Conservation (phyloP, 2,329 filamentous ascomycete genomes). For the Emericellopsis cladophorae region DNA sequence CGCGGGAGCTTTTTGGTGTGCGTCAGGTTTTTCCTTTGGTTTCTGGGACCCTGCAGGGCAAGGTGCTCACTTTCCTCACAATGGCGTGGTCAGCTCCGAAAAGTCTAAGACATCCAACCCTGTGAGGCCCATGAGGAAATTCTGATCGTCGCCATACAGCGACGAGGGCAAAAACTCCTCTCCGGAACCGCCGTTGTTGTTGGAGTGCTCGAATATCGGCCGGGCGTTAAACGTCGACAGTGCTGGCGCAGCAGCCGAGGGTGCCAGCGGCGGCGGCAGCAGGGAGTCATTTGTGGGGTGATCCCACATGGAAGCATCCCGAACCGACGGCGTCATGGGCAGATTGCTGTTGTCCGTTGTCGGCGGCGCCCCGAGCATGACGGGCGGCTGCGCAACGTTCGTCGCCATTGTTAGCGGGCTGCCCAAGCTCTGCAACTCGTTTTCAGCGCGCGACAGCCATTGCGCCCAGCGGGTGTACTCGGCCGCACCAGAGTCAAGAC, state of each 20-base stretch:
- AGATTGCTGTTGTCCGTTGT: neutral
- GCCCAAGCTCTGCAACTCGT: neutral
- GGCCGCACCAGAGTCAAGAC: neutral
- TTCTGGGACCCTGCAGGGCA: too few relatives aligned
- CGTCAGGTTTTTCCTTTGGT: too few relatives aligned
- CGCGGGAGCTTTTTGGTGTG: too few relatives aligned
- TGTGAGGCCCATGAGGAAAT: slow-evolving; percentile 11
- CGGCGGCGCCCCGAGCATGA: neutral
- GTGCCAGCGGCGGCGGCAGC: slow-evolving; percentile 1
- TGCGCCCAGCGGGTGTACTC: slow-evolving; percentile 10
- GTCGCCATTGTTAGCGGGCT: neutral
- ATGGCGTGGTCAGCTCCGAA: slow-evolving; percentile 5
- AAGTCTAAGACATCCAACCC: slow-evolving; percentile 12
- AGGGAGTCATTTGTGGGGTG: neutral
- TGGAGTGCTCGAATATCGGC: too few relatives aligned
- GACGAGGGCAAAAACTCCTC: slow-evolving; percentile 3
- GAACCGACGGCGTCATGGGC: neutral
- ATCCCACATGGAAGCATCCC: neutral
- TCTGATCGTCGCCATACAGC: slow-evolving; percentile 9
- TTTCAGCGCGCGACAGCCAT: slow-evolving; percentile 8
- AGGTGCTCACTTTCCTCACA: neutral
- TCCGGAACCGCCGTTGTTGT: too few relatives aligned
- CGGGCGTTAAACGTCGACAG: too few relatives aligned
- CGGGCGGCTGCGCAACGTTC: neutral
- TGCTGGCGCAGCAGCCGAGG: neutral